These are phyloP conservation scores for Auriscalpium vulgare DNA, from an alignment of 768 basidiomycete genomes.

Conservation along the genomic window DNA sequence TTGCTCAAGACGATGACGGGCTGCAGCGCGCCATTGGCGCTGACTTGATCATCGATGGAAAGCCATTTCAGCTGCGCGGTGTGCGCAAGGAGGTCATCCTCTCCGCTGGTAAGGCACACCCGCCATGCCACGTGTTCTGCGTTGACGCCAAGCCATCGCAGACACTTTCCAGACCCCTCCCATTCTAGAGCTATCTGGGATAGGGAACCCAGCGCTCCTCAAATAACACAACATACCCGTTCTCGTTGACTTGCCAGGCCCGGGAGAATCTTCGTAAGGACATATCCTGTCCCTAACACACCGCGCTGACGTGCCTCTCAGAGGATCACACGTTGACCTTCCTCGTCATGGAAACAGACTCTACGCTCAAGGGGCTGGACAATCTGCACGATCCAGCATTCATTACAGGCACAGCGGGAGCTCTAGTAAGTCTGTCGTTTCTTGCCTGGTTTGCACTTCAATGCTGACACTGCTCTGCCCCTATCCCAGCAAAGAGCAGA, in stretches of 20 bases:
- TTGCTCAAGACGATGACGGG: neutral
- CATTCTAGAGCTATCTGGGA: constrained; percentile 11
- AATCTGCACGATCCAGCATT: constrained; percentile 6
- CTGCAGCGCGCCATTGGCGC: neutral
- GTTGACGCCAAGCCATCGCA: neutral
- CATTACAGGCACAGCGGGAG: constrained; percentile 5
- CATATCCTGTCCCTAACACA: neutral
- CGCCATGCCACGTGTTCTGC: neutral
- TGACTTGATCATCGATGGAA: neutral
- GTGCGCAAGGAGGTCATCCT: constrained; percentile 1
- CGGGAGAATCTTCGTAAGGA: constrained; percentile 31
- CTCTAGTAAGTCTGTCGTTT: constrained; percentile 8
- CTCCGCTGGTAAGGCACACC: neutral
- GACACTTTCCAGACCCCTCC: neutral
- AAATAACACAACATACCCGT: constrained; percentile 19
- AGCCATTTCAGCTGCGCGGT: neutral
- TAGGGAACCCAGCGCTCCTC: constrained; percentile 20
- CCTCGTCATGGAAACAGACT: constrained; percentile 10
- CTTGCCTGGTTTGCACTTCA: too few relatives aligned
- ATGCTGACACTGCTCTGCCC: too few relatives aligned
- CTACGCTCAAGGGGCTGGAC: constrained; percentile 12
- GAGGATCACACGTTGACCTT: constrained; percentile 14
- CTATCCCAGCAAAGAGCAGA: neutral
- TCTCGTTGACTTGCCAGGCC: constrained; percentile 26
- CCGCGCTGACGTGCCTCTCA: neutral